A percentile compares a stretch with the other conserved stretches of the same genome.
Conservation (phyloP, 805 yeast genomes). For the Starmerella bombi region DNA sequence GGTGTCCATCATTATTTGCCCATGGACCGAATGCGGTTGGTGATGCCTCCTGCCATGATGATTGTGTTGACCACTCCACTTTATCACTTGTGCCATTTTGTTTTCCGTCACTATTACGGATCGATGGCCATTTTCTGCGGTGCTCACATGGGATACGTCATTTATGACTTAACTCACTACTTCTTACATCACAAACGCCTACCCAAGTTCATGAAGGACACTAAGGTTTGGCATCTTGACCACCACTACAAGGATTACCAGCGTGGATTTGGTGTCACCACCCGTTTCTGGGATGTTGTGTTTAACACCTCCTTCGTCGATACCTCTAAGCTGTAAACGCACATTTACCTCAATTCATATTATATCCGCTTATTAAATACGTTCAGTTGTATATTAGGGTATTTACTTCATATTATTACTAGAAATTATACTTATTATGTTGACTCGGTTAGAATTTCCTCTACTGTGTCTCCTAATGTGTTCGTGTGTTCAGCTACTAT, state of each 20-base stretch:
- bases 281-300: constrained; percentile 84
- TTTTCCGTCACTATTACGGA: constrained; percentile 59
- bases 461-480: too few relatives aligned
- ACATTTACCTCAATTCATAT: too few relatives aligned
- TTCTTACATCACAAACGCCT: constrained; percentile 76
- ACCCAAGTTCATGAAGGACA: constrained; percentile 60
- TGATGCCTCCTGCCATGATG: constrained; percentile 90
- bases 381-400: background rate
- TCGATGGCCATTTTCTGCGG: constrained; percentile 95
- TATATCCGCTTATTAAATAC: background rate
- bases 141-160: constrained; percentile 83
- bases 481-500: too few relatives aligned
- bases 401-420: too few relatives aligned
- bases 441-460: too few relatives aligned
- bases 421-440: too few relatives aligned
- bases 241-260: constrained; percentile 97
- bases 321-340: constrained; percentile 9
- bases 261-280: constrained; percentile 91
- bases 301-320: constrained; percentile 60
- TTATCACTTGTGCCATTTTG: constrained; percentile 57
- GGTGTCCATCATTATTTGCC: constrained; percentile 97
- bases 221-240: constrained; percentile 86
- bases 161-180: constrained; percentile 90
- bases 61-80: constrained; percentile 62
- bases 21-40: constrained; percentile 87